These are phyloP conservation scores for Neurospora sp. DNA, from an alignment of 2,329 filamentous ascomycete genomes.

Conservation along the genomic window DNA sequence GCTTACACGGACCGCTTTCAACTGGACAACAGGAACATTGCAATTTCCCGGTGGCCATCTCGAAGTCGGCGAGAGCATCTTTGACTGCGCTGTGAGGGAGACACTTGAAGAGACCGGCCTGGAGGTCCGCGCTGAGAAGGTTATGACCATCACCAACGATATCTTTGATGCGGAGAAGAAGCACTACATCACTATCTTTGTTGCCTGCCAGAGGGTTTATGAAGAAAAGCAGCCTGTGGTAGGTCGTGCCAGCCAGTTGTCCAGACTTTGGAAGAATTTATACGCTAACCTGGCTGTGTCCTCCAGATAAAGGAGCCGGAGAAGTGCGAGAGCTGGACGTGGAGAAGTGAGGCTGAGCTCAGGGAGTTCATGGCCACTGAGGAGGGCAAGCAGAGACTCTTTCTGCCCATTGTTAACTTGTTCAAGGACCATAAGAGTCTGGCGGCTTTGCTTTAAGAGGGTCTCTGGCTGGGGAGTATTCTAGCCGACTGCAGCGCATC, in stretches of 20 bases:
- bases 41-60: conserved; percentile 68
- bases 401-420: conserved; percentile 30
- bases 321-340: conserved; percentile 42
- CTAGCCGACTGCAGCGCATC: not conserved
- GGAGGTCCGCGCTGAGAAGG: conserved; percentile 37
- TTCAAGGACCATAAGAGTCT: conserved; percentile 17
- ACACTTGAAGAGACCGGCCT: conserved; percentile 62
- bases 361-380: conserved; percentile 21
- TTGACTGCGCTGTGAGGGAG: conserved; percentile 56
- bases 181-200: conserved; percentile 68
- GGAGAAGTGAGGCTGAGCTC: conserved; percentile 36
- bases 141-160: conserved; percentile 57
- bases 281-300: conserved; percentile 1
- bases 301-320: conserved; percentile 33
- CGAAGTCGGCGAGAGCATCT: conserved; percentile 55
- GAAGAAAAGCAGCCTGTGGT: conserved; percentile 43
- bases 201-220: conserved; percentile 41
- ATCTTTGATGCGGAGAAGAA: conserved; percentile 48
- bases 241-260: conserved; percentile 15
- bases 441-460: not conserved
- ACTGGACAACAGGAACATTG: conserved; percentile 25
- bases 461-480: too few species aligned
- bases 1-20: not conserved
- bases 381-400: conserved; percentile 24
- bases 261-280: not conserved